These are phyloP conservation scores for Trametes cingulata DNA, from an alignment of 768 basidiomycete species.

Conservation along the genomic window DNA sequence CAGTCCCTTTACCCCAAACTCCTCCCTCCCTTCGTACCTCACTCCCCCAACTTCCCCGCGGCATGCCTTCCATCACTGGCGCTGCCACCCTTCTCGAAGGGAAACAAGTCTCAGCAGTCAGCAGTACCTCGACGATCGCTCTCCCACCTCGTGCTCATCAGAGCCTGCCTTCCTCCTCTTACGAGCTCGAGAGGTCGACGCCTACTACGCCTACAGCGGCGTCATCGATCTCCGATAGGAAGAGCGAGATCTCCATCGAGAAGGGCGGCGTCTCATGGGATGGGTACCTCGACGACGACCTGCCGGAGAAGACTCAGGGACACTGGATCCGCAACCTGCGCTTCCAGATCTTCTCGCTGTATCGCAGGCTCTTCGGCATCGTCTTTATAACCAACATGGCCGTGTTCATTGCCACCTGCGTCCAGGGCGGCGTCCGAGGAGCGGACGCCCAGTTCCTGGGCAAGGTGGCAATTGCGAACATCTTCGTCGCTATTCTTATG, in stretches of 20 bases:
- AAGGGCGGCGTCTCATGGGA: slow-evolving; percentile 39
- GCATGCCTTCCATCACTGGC: slow-evolving; percentile 5
- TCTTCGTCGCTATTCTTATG: slow-evolving; percentile 41
- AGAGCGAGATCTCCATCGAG: slow-evolving; percentile 19
- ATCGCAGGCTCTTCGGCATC: slow-evolving; percentile 52
- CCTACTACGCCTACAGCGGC: slow-evolving; percentile 15
- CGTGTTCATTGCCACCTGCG: slow-evolving; percentile 43
- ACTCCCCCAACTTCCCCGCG: not conserved
- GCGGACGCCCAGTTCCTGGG: slow-evolving; percentile 33
- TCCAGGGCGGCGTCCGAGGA: slow-evolving; percentile 34
- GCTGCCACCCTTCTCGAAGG: not conserved
- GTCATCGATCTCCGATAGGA: slow-evolving; percentile 16
- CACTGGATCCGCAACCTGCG: slow-evolving; percentile 48
- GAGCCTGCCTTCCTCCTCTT: not conserved
- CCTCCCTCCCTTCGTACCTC: not conserved
- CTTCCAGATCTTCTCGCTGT: slow-evolving; percentile 52
- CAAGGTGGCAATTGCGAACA: slow-evolving; percentile 44
- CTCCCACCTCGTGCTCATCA: slow-evolving; percentile 1
- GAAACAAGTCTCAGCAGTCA: not conserved
- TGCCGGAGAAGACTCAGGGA: slow-evolving; percentile 50
- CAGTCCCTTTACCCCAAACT: not conserved
- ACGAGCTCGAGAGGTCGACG: not conserved
- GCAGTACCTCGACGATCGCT: not conserved
- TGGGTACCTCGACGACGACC: slow-evolving; percentile 48
- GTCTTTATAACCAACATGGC: slow-evolving; percentile 50